Percentiles rank a stretch among this genome's conserved stretches.
These are phyloP conservation scores for Strigomonas oncopelti DNA, from an alignment of 208 protist genomes.

Conservation along the genomic window DNA sequence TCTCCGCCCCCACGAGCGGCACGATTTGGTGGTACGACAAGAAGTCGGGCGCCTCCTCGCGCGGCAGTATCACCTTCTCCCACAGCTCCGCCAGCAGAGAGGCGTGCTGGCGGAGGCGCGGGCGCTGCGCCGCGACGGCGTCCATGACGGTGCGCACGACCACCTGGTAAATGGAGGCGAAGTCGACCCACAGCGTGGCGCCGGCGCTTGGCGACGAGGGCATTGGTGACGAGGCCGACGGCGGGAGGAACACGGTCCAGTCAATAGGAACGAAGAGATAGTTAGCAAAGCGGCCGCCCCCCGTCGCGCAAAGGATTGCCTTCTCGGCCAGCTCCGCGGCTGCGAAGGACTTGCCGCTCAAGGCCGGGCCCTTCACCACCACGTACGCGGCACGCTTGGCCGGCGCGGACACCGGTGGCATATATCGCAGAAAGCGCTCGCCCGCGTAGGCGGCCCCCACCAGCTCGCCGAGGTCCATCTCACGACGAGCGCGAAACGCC, in stretches of 20 bases:
- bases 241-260: slow-evolving; percentile 41
- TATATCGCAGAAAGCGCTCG: neutral
- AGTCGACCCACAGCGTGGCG: slow-evolving; percentile 24
- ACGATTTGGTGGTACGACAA: slow-evolving; percentile 25
- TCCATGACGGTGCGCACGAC: slow-evolving; percentile 53
- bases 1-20: slow-evolving; percentile 32
- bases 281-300: slow-evolving; percentile 25
- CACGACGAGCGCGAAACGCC: slow-evolving; percentile 19
- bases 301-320: slow-evolving; percentile 23
- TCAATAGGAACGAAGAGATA: slow-evolving; percentile 55
- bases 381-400: slow-evolving; percentile 14
- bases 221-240: neutral
- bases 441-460: neutral
- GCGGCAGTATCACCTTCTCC: slow-evolving; percentile 39
- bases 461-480: slow-evolving; percentile 17
- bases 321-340: slow-evolving; percentile 30
- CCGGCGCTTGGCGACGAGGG: neutral
- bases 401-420: neutral
- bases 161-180: slow-evolving; percentile 45
- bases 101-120: slow-evolving; percentile 33
- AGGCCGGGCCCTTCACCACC: slow-evolving; percentile 55
- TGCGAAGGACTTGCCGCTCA: slow-evolving; percentile 62
- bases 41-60: slow-evolving; percentile 25
- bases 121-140: slow-evolving; percentile 51
- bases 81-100: slow-evolving; percentile 50